These are phyloP conservation scores for Penicillium argentinense DNA, from an alignment of 495 filamentous ascomycete genomes.

Conservation along the genomic window DNA sequence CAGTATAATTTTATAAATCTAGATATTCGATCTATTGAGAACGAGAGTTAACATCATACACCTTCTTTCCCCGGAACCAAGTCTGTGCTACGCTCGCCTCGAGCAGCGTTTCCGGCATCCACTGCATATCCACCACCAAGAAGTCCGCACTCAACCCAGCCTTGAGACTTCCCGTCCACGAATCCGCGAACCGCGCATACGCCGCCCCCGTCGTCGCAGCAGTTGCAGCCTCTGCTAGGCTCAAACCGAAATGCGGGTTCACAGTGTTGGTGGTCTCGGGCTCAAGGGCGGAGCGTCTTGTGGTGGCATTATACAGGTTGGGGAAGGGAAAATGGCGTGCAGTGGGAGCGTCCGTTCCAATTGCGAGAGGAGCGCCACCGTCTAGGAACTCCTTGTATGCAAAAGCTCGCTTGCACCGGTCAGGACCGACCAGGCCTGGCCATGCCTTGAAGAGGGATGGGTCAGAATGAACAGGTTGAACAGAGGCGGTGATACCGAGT, in stretches of 20 bases:
- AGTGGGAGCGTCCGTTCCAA: conserved; percentile 61
- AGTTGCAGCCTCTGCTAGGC: conserved; percentile 50
- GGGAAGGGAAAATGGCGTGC: conserved; percentile 53
- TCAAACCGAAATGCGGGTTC: conserved; percentile 54
- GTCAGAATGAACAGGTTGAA: conserved; percentile 64
- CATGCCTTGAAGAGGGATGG: conserved; percentile 60
- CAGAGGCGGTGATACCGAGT: conserved; percentile 59
- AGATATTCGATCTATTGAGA: no score
- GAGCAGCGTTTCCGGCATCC: conserved; percentile 51
- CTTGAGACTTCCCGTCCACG: conserved; percentile 51
- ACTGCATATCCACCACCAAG: conserved; percentile 57
- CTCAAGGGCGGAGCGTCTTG: conserved; percentile 54
- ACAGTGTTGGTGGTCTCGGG: conserved; percentile 45
- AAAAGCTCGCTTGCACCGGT: conserved; percentile 57
- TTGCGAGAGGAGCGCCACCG: conserved; percentile 52
- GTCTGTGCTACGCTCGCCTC: conserved; percentile 53
- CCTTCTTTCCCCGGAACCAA: conserved; percentile 53
- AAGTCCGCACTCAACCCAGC: conserved; percentile 56
- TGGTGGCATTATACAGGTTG: conserved; percentile 60
- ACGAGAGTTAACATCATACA: conserved; percentile 16
- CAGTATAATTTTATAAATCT: not conserved
- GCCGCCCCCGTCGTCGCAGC: conserved; percentile 58
- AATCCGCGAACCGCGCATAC: conserved; percentile 58
- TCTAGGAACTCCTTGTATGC: conserved; percentile 62
- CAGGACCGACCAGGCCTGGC: conserved; percentile 53